phyloP scores from a whole-genome alignment of 2,329 filamentous ascomycete genomes.

The Fusarium vanettenii region DNA sequence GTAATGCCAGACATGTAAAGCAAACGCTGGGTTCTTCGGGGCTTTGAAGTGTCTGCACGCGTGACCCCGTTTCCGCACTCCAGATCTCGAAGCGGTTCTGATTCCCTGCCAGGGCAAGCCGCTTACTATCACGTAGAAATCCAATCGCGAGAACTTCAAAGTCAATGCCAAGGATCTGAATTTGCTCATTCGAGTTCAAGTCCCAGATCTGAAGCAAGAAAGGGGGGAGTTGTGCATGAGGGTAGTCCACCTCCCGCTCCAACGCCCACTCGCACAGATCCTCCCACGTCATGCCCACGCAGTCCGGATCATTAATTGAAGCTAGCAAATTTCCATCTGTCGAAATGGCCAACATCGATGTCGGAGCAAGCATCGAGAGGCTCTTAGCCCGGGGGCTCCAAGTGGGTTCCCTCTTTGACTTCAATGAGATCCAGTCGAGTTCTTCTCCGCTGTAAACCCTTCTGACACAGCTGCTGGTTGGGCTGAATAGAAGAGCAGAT shows the following conservation, averaged over 20 bases:
- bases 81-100: background rate
- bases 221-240: background rate
- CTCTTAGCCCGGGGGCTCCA: background rate
- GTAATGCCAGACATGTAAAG: background rate
- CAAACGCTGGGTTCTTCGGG: background rate
- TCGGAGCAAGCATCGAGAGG: rapidly evolving
- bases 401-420: background rate
- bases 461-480: background rate
- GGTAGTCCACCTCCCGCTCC: no score
- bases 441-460: background rate
- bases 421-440: background rate
- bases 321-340: background rate
- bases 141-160: background rate
- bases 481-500: background rate
- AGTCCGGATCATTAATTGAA: rapidly evolving
- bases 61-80: background rate
- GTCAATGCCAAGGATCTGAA: rapidly evolving
- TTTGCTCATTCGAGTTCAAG: rapidly evolving
- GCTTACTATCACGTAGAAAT: background rate
- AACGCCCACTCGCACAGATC: no score
- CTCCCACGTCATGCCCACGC: no score
- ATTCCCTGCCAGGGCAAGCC: background rate
- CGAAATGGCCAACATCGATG: background rate
- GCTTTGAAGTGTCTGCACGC: background rate
- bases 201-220: background rate